Evolutionary conservation across 495 filamentous ascomycete species (phyloP), one percentile per base, ranked within the genome.

Genomic region (Sordaria brevicollis): DNA sequence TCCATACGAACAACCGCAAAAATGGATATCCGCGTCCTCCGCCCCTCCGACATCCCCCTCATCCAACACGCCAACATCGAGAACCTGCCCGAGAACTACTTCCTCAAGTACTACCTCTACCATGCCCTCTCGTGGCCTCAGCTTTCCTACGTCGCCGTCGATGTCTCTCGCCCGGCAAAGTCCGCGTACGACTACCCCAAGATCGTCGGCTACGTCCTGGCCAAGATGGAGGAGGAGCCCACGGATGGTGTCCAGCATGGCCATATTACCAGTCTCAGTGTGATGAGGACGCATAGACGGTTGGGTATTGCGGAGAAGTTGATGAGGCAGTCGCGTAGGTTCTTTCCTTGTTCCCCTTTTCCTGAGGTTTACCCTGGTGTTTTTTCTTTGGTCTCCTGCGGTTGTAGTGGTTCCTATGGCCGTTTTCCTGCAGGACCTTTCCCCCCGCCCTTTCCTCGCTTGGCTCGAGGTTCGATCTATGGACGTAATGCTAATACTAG

Each of bases 61-160:
- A 94, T 99, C 76, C 95, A 99, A 84, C 92, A 93, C 81, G 93
- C 95, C 74, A 99, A 99, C 84, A 93, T 98, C 79, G 97, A 96
- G 77, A 99, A 99, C 83, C 86, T 99, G 35, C 95, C 95, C 74
- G 95, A 99, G 83, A 99, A 99, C 86, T 99, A 99, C 87, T 98
- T 97, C 81, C 89, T 96, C 82, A 99, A 99, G 87, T 99, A 99
- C 86, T 99, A 99, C 86, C 91, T 99, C 75, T 99, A 99, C 88
- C 95, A 99, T 81, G 95, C 95, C 7, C 88, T 97, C 68, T 95
- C 93, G 67, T 99, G 95, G 95, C 95, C 95, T 9, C 94, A 97
- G 79, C 89, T 98, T 66, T 94, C 90, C 75, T 98, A 93, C 81
- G 95, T 99, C 35, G 95, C 95, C 68, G 94, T 99, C 75, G 94